Percentiles rank a stretch among this genome's conserved stretches.
phyloP scores from a whole-genome alignment of 345 rosid genomes.

The Noccaea bulbosa region DNA sequence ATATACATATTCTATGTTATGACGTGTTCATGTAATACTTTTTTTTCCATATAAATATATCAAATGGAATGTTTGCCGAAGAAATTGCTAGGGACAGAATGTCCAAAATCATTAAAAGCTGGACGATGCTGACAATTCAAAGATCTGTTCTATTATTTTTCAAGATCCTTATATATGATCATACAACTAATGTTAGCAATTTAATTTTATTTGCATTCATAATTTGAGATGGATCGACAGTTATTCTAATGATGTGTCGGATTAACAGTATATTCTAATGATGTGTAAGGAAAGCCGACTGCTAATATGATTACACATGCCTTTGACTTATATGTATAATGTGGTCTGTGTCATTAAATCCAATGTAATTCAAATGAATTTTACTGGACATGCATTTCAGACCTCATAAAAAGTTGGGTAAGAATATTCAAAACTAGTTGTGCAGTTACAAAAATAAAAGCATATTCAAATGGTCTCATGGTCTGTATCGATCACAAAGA shows the following conservation, averaged over 20 bases:
- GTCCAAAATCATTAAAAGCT: conserved; percentile 15
- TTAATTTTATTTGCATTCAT: conserved; percentile 3
- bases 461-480: background rate
- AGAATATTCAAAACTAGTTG: background rate
- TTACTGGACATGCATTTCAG: background rate
- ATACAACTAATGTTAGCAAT: conserved; percentile 20
- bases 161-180: conserved; percentile 21
- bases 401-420: background rate
- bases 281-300: conserved; percentile 3
- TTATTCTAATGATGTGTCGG: conserved; percentile 13
- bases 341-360: background rate
- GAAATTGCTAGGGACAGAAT: background rate
- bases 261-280: conserved; percentile 13
- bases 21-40: background rate
- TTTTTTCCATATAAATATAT: background rate
- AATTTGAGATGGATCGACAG: conserved; percentile 11
- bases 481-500: background rate
- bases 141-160: conserved; percentile 29
- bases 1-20: background rate
- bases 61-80: conserved; percentile 24
- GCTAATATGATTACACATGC: conserved; percentile 11
- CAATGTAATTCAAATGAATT: background rate
- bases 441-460: background rate
- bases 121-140: conserved; percentile 31
- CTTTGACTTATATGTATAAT: conserved; percentile 18